Evolutionary conservation across 2,329 filamentous ascomycete genomes (phyloP).

Genomic region (Coniochaeta sp.): DNA sequence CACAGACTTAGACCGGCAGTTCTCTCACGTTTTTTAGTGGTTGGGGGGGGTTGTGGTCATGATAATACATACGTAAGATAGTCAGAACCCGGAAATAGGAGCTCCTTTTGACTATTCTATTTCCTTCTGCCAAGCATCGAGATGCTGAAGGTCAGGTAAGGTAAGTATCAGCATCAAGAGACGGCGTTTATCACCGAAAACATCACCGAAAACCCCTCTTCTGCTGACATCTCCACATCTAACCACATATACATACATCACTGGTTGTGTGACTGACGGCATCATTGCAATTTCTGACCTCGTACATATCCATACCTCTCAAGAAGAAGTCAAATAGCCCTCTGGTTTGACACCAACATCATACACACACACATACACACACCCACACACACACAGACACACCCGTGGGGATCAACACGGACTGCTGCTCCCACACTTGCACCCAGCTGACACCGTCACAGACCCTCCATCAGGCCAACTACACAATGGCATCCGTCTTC

Average conservation of each 20-base stretch:
- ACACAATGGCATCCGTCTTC: constrained; percentile 31
- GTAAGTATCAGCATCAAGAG: background rate
- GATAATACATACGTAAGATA: no score
- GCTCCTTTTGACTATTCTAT: background rate
- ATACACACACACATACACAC: background rate
- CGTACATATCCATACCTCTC: background rate
- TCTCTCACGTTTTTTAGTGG: no score
- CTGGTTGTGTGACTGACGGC: background rate
- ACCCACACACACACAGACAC: background rate
- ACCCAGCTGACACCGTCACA: background rate
- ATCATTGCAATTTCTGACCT: background rate
- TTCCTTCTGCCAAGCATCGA: background rate
- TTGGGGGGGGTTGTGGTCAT: no score
- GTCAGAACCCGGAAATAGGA: background rate
- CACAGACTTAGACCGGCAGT: no score
- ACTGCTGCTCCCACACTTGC: background rate
- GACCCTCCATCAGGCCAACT: background rate
- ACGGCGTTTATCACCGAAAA: background rate
- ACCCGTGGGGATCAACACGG: no score
- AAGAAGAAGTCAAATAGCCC: no score
- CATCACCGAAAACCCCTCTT: background rate
- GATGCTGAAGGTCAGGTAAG: background rate
- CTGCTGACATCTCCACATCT: background rate
- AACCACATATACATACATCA: background rate
- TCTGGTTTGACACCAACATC: no score